Evolutionary conservation across 768 basidiomycete genomes (phyloP).

Genomic region (Lactarius tabidus): DNA sequence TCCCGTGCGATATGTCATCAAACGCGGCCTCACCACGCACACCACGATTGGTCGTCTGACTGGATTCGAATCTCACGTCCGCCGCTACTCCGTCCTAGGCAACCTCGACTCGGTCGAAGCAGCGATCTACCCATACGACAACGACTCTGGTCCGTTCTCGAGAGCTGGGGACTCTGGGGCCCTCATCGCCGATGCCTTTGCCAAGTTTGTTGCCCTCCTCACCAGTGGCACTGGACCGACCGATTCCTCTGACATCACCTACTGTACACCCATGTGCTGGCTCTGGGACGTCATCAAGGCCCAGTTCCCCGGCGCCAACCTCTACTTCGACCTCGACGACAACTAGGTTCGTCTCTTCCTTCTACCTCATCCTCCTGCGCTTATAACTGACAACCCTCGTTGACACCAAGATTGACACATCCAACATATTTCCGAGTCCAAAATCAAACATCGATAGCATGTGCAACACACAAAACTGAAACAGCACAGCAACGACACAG

Average conservation of each 20-base stretch:
- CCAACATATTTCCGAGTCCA: background rate
- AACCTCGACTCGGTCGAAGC: no score
- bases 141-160: no score
- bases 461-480: background rate
- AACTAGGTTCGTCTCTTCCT: no score
- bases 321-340: slow-evolving; percentile 9
- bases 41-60: no score
- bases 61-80: no score
- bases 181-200: background rate
- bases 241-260: slow-evolving; percentile 25
- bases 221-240: slow-evolving; percentile 26
- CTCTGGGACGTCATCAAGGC: slow-evolving; percentile 28
- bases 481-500: background rate
- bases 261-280: slow-evolving; percentile 21
- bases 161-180: no score
- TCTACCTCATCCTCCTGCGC: no score
- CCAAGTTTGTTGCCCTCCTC: slow-evolving; percentile 25
- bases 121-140: no score
- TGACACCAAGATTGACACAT: no score
- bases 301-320: slow-evolving; percentile 27
- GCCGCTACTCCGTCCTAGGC: no score
- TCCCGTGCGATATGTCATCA: background rate
- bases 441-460: background rate
- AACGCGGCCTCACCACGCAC: background rate
- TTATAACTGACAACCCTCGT: no score